Conservation (phyloP, 73 alveolate genomes). For the Paramecium octaurelia region DNA sequence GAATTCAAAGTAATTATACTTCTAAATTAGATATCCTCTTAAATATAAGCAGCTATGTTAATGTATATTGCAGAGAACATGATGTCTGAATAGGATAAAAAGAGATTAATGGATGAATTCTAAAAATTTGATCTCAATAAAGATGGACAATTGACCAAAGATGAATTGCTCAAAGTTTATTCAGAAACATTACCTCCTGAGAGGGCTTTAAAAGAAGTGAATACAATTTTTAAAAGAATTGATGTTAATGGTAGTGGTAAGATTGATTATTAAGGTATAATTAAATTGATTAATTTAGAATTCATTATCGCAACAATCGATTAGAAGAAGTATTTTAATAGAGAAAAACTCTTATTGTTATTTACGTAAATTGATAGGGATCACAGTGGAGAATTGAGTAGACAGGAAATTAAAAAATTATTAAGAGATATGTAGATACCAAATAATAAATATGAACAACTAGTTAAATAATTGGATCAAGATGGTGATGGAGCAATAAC, state of each 20-base stretch:
- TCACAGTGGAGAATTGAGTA: conserved; percentile 36
- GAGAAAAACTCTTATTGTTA: neutral
- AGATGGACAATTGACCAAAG: conserved; percentile 9
- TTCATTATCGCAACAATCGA: conserved; percentile 50
- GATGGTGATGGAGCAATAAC: conserved; percentile 40
- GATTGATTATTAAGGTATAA: conserved; percentile 35
- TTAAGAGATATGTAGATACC: conserved; percentile 24
- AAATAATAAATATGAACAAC: neutral
- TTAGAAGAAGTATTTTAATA: conserved; percentile 24
- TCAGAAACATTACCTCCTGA: neutral
- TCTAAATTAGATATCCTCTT: neutral
- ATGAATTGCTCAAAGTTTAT: neutral
- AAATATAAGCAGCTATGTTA: neutral
- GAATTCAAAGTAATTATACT: neutral
- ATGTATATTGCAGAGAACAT: conserved; percentile 1
- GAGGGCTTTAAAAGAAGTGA: conserved; percentile 1
- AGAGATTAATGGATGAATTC: neutral
- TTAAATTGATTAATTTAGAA: neutral
- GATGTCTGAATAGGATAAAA: conserved; percentile 30
- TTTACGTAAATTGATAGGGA: conserved; percentile 29
- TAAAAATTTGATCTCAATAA: neutral
- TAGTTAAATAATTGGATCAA: neutral
- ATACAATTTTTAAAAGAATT: neutral
- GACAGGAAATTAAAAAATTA: neutral
- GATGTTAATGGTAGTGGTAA: conserved; percentile 28